Percentiles rank a stretch among this genome's conserved stretches.
phyloP scores from a whole-genome alignment of 768 basidiomycete genomes.

The Coprinopsis marcescibilis region DNA sequence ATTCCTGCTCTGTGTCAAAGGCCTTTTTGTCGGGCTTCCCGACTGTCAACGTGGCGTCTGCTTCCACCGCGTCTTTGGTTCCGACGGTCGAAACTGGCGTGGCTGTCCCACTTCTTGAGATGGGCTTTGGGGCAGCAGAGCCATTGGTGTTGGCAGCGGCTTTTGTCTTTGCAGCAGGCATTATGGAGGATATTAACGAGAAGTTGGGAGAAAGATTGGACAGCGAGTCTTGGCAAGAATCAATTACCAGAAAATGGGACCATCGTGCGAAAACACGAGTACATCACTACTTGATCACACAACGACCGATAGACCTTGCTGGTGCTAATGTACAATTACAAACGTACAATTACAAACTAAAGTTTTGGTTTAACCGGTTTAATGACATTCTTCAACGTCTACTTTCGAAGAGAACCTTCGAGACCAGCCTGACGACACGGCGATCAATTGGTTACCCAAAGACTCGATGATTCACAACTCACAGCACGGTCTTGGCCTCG shows the following conservation, averaged over 20 bases:
- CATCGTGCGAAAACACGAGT: conserved; percentile 18
- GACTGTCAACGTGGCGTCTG: conserved; percentile 24
- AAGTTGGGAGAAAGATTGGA: no score
- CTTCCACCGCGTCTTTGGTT: conserved; percentile 41
- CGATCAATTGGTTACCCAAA: neutral
- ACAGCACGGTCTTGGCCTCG: neutral
- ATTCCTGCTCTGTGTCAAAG: conserved; percentile 84
- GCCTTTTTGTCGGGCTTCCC: conserved; percentile 79
- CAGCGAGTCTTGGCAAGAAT: conserved; percentile 15
- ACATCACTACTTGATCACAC: conserved; percentile 2
- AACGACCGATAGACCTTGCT: no score
- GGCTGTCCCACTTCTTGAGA: conserved; percentile 42
- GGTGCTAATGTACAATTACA: no score
- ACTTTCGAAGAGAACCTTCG: no score
- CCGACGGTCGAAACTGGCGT: conserved; percentile 39
- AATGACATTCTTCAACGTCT: no score
- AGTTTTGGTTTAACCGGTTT: no score
- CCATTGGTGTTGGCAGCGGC: conserved; percentile 35
- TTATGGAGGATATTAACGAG: no score
- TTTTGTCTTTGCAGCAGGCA: conserved; percentile 55
- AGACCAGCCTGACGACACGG: no score
- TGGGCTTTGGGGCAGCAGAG: conserved; percentile 33
- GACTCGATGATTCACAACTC: no score
- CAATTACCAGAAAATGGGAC: conserved; percentile 15
- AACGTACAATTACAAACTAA: neutral